Evolutionary conservation across 1,284 basidiomycete genomes (phyloP).

Genomic region (Rhodotorula mucilaginosa): DNA sequence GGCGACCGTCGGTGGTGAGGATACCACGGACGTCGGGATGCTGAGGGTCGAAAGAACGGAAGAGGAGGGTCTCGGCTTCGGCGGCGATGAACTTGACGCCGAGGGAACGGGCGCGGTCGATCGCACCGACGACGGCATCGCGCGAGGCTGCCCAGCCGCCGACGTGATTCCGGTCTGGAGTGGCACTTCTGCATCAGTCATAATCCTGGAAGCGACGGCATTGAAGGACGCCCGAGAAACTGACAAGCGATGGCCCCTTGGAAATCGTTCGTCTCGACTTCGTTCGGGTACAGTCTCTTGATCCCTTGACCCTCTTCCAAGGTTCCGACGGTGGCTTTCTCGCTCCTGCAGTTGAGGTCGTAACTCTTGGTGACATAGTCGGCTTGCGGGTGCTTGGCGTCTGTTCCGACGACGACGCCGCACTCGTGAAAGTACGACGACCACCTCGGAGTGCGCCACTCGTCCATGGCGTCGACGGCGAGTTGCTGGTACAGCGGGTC

Average conservation of each 20-base stretch:
- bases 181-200: background rate
- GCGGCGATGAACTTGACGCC: slow-evolving; percentile 25
- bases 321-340: background rate
- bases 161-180: slow-evolving; percentile 23
- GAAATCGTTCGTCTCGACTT: slow-evolving; percentile 1
- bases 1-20: slow-evolving; percentile 7
- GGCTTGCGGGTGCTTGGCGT: slow-evolving; percentile 11
- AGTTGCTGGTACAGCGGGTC: slow-evolving; percentile 32
- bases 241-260: slow-evolving; percentile 16
- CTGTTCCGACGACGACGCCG: slow-evolving; percentile 19
- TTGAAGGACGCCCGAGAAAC: background rate
- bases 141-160: slow-evolving; percentile 39
- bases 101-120: slow-evolving; percentile 5
- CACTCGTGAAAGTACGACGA: slow-evolving; percentile 9
- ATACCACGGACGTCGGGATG: slow-evolving; percentile 15
- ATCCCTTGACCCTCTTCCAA: slow-evolving; percentile 6
- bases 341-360: slow-evolving; percentile 20
- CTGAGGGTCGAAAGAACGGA: background rate
- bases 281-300: slow-evolving; percentile 15
- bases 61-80: slow-evolving; percentile 27
- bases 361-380: slow-evolving; percentile 22
- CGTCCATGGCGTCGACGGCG: slow-evolving; percentile 20
- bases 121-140: slow-evolving; percentile 25
- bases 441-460: slow-evolving; percentile 26
- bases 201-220: background rate